These are phyloP conservation scores for Colletotrichum sansevieriae DNA, from an alignment of 2,329 filamentous ascomycete genomes.

Conservation along the genomic window DNA sequence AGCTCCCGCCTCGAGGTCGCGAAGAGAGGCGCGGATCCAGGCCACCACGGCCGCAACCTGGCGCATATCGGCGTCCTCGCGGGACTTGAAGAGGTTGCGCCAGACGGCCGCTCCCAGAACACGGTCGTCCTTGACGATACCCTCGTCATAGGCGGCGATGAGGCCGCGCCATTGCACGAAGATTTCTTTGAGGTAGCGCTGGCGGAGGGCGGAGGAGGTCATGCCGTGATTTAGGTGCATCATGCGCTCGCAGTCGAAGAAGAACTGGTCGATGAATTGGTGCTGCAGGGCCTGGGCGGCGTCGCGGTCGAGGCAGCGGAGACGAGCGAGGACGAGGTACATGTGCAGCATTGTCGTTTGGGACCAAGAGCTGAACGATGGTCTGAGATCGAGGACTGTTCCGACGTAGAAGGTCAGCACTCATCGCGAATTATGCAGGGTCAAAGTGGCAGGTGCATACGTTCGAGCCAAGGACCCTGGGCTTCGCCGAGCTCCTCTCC, in stretches of 20 bases:
- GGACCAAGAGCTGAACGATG: constrained; percentile 95
- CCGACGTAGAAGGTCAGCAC: constrained; percentile 25
- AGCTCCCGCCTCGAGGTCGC: constrained; percentile 62
- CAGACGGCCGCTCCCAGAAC: constrained; percentile 86
- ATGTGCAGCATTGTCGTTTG: constrained; percentile 97
- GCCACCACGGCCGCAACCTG: constrained; percentile 66
- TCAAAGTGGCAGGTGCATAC: constrained; percentile 60
- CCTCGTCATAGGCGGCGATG: constrained; percentile 87
- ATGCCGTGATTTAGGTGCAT: constrained; percentile 86
- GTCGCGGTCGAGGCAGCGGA: constrained; percentile 81
- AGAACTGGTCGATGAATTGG: constrained; percentile 95
- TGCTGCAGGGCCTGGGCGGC: constrained; percentile 84
- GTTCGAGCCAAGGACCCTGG: constrained; percentile 83
- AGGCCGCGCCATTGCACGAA: constrained; percentile 94
- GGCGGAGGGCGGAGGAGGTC: constrained; percentile 68
- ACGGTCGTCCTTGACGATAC: constrained; percentile 80
- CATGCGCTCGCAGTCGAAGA: constrained; percentile 86
- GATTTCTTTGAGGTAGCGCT: constrained; percentile 84
- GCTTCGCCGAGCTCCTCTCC: constrained; percentile 87
- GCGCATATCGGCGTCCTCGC: constrained; percentile 63
- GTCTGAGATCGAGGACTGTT: constrained; percentile 80
- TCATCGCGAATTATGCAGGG: background rate
- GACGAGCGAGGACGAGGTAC: constrained; percentile 87
- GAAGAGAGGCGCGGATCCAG: constrained; percentile 66
- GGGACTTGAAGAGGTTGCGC: constrained; percentile 90